Conservation (phyloP, 1,284 basidiomycete genomes). For the Marasmius oreades region DNA sequence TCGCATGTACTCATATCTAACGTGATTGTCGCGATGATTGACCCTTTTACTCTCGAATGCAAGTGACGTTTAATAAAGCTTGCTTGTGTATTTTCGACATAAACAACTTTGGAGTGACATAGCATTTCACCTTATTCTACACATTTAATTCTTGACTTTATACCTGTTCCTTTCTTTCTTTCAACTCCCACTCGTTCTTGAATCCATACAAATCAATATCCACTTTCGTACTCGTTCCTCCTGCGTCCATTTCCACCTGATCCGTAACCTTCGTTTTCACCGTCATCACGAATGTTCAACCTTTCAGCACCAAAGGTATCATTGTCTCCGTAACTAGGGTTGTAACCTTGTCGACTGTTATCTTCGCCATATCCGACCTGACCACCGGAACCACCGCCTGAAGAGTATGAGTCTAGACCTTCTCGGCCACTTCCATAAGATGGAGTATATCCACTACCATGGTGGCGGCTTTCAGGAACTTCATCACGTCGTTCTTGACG, state of each 20-base stretch:
- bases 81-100: too few relatives aligned
- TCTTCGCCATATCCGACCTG: conserved; percentile 11
- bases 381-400: not conserved
- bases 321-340: conserved; percentile 21
- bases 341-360: conserved; percentile 9
- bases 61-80: too few relatives aligned
- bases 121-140: too few relatives aligned
- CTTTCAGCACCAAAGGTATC: conserved; percentile 49
- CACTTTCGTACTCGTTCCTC: conserved; percentile 17
- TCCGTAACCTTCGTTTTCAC: conserved; percentile 17
- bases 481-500: not conserved
- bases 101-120: too few relatives aligned
- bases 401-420: conserved; percentile 2
- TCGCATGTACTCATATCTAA: too few relatives aligned
- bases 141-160: not conserved
- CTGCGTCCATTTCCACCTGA: conserved; percentile 10
- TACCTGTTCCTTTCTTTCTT: not conserved
- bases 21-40: too few relatives aligned
- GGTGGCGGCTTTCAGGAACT: conserved; percentile 4
- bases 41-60: too few relatives aligned
- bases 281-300: conserved; percentile 32
- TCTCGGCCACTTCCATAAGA: conserved; percentile 1
- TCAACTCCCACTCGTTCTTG: too few relatives aligned
- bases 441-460: conserved; percentile 1
- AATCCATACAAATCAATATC: conserved; percentile 4